These are phyloP conservation scores for Filobasidium uniguttulatum DNA, from an alignment of 1,284 basidiomycete species.

Conservation along the genomic window DNA sequence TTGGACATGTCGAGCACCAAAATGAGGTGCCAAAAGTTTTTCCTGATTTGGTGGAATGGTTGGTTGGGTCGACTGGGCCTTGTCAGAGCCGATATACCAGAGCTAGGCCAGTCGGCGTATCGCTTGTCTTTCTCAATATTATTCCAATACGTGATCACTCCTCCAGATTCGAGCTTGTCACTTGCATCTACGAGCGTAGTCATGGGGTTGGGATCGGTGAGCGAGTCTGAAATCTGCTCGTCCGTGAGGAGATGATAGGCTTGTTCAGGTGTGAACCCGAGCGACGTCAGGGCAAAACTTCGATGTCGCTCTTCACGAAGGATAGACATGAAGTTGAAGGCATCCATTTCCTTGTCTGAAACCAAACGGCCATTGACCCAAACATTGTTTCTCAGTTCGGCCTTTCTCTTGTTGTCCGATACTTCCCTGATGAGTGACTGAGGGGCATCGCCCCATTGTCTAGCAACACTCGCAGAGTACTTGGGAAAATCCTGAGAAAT, in stretches of 20 bases:
- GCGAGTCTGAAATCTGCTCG: conserved; percentile 43
- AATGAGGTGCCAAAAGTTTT: conserved; percentile 69
- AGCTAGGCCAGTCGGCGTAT: conserved; percentile 27
- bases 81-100: conserved; percentile 40
- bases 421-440: conserved; percentile 46
- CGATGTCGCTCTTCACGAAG: conserved; percentile 59
- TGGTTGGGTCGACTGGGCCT: conserved; percentile 60
- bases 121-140: conserved; percentile 71
- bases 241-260: conserved; percentile 60
- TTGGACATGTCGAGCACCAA: conserved; percentile 64
- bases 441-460: conserved; percentile 45
- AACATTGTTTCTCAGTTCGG: conserved; percentile 41
- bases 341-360: conserved; percentile 43
- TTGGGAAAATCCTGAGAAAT: conserved; percentile 77
- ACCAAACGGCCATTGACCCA: conserved; percentile 68
- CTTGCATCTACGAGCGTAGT: conserved; percentile 76
- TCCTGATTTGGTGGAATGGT: conserved; percentile 53
- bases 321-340: conserved; percentile 46
- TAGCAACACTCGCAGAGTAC: conserved; percentile 57
- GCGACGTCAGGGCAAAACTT: conserved; percentile 47
- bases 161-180: conserved; percentile 65
- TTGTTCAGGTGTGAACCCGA: conserved; percentile 51
- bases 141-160: conserved; percentile 72
- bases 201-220: conserved; percentile 43
- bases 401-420: conserved; percentile 34